Percentiles rank a stretch among this genome's conserved stretches.
These are phyloP conservation scores for Lactifluus pinguis DNA, from an alignment of 768 basidiomycete species.

Conservation along the genomic window DNA sequence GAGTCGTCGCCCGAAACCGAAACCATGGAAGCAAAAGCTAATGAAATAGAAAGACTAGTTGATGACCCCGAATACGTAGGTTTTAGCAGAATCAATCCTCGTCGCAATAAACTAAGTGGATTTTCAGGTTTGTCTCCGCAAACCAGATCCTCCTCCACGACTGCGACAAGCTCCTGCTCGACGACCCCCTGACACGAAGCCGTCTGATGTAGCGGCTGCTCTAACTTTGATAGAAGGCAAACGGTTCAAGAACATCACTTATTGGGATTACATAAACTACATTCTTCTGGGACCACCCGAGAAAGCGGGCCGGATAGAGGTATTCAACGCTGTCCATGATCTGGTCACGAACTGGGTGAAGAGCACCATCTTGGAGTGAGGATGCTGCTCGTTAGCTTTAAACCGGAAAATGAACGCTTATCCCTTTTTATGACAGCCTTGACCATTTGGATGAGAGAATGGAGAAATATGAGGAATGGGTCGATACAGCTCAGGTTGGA, in stretches of 20 bases:
- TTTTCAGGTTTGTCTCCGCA: constrained; percentile 5
- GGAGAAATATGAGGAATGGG: constrained; percentile 4
- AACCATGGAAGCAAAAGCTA: constrained; percentile 5
- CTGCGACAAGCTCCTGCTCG: not conserved
- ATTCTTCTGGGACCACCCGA: not conserved
- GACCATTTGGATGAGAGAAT: not conserved
- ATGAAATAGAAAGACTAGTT: not conserved
- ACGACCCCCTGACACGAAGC: not conserved
- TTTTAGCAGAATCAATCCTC: not conserved
- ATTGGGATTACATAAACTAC: constrained; percentile 15
- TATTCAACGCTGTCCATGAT: constrained; percentile 5
- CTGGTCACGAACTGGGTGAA: constrained; percentile 1
- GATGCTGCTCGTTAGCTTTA: not conserved
- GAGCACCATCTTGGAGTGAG: not conserved
- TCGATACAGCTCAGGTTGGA: constrained; percentile 7
- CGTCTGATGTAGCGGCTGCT: constrained; percentile 1
- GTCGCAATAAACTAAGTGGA: not conserved
- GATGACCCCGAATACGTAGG: constrained; percentile 1
- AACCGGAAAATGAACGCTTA: not conserved
- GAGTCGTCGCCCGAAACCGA: not conserved
- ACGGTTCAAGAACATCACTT: constrained; percentile 8
- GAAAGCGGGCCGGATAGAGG: not conserved
- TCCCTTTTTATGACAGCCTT: not conserved
- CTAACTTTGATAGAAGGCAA: constrained; percentile 7
- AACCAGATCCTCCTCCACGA: not conserved